phyloP scores from a whole-genome alignment of 495 filamentous ascomycete species.

The Amorphotheca resinae region DNA sequence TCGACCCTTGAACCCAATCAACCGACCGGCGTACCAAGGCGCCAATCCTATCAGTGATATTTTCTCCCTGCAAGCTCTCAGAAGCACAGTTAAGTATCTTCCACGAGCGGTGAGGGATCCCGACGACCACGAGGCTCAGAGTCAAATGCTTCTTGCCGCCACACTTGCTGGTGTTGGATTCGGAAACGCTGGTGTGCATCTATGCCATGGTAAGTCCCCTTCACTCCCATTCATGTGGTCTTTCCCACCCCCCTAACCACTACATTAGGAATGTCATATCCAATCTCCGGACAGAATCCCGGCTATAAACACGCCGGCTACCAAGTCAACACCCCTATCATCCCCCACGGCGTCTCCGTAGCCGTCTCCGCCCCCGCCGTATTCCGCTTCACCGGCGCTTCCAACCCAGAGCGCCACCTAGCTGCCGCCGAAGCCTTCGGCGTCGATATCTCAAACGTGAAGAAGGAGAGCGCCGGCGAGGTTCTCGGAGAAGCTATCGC shows the following conservation, averaged over 20 bases:
- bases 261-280: constrained; percentile 76
- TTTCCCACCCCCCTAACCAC: constrained; percentile 1
- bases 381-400: constrained; percentile 82
- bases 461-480: constrained; percentile 75
- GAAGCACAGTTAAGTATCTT: constrained; percentile 76
- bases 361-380: constrained; percentile 91
- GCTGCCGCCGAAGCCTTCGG: constrained; percentile 84
- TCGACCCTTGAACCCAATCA: constrained; percentile 76
- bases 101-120: constrained; percentile 76
- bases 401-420: constrained; percentile 84
- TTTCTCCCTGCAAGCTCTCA: constrained; percentile 75
- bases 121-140: constrained; percentile 82
- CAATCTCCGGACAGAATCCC: constrained; percentile 86
- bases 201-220: constrained; percentile 60
- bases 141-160: constrained; percentile 86
- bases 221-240: background rate
- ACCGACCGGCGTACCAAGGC: constrained; percentile 88
- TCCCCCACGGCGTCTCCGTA: constrained; percentile 91
- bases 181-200: constrained; percentile 92
- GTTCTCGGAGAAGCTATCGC: constrained; percentile 71
- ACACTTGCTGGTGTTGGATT: constrained; percentile 93
- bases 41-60: constrained; percentile 96
- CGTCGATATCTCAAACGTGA: constrained; percentile 74
- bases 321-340: constrained; percentile 57
- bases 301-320: constrained; percentile 83